These are phyloP conservation scores for Glaciozyma martinii DNA, from an alignment of 768 basidiomycete species.

Conservation along the genomic window DNA sequence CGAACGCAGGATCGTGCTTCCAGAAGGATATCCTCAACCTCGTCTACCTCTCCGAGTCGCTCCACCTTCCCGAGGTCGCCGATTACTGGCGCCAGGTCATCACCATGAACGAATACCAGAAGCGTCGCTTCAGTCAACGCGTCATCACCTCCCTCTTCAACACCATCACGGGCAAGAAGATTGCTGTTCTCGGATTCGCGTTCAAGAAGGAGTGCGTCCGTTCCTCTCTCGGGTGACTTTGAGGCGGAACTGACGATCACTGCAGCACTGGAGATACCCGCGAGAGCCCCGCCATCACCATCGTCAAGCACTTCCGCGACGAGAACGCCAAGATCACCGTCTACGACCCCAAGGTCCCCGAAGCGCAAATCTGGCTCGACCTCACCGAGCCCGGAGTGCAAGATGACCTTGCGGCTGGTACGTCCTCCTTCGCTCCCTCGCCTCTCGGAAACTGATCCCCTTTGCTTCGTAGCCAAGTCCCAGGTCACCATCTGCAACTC, in stretches of 20 bases:
- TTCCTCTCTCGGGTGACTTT: neutral
- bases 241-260: constrained; percentile 51
- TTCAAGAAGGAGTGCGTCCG: constrained; percentile 73
- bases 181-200: constrained; percentile 94
- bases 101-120: constrained; percentile 97
- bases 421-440: constrained; percentile 35
- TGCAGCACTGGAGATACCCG: constrained; percentile 98
- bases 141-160: constrained; percentile 98
- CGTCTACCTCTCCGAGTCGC: constrained; percentile 88
- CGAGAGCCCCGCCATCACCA: constrained; percentile 88
- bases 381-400: constrained; percentile 47
- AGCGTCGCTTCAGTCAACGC: constrained; percentile 85
- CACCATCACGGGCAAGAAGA: constrained; percentile 93
- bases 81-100: constrained; percentile 68
- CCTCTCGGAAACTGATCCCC: constrained; percentile 5
- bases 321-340: constrained; percentile 79
- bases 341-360: constrained; percentile 80
- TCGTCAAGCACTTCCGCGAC: constrained; percentile 83
- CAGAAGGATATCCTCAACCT: constrained; percentile 99
- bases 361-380: constrained; percentile 71
- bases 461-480: constrained; percentile 66
- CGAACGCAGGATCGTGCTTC: constrained; percentile 55
- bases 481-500: constrained; percentile 68
- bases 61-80: constrained; percentile 92
- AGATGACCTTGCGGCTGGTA: constrained; percentile 53